Base-by-base conservation (phyloP, 169 alveolate genomes). In the Theileria equi region DNA sequence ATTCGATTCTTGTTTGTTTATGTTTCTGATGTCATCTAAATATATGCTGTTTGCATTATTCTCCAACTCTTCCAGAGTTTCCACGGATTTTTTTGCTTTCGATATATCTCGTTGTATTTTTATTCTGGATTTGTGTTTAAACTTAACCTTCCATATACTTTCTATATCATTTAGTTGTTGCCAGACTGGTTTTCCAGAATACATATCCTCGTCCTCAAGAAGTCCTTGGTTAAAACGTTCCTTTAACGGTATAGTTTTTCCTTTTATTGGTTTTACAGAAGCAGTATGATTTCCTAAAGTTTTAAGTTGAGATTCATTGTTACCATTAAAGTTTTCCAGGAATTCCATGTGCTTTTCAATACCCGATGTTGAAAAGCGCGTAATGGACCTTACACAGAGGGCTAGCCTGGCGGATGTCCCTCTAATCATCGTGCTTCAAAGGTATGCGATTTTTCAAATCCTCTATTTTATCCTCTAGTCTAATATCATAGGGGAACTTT, bases 401-500 rank as follows among this genome's bases (percentile, higher is more conserved):
- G n/a, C n/a, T n/a, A n/a, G n/a, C n/a, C n/a, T n/a, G n/a, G 58
- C 38, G 70, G 40, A 47, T 43, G 32, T n/a, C 21, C 17, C 44
- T 35, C 70, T 60, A 23, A 43, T 83, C 58, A 60, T 60, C 17
- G 31, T 60, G 47, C 66, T 83, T 83, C 69, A 78, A 49, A 61
- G 87, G 90, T 58, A 82, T 83, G 72, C 89, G 85, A 62, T 64
- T 60, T 34, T 34, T 21, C 28, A 89, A 68, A 44, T 84, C 88
- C 35, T 57, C 60, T 43, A 89, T 71, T 62, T 89, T 89, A 34
- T 89, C 89, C 40, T 89, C 94, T 43, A 89, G 58, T 13, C 90
- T 88, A 29, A 89, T 53, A 64, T 82, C 91, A 69, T 88, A 82
- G 34, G 94, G 94, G 72, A 89, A 84, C 6, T 64, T 57, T 0